A percentile compares a stretch with the other conserved stretches of the same genome.
Conservation (phyloP, 2,329 filamentous ascomycete species). For the Aspergillus ruber region DNA sequence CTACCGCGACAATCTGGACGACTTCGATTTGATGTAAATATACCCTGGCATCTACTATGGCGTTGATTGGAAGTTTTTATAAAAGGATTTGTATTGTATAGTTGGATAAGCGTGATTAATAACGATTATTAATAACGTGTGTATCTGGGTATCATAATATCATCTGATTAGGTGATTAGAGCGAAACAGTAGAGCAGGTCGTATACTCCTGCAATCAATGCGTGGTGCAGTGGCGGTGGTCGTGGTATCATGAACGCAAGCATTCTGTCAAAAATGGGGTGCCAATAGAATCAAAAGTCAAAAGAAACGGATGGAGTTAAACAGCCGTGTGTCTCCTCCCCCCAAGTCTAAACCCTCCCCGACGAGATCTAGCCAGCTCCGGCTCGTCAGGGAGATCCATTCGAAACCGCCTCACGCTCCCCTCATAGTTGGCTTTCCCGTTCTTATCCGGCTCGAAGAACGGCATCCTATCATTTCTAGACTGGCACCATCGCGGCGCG, state of each 20-base stretch:
- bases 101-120: no score
- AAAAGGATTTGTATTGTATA: no score
- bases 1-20: constrained; percentile 90
- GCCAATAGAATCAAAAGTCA: no score
- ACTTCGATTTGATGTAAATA: constrained; percentile 77
- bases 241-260: no score
- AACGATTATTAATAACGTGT: no score
- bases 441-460: constrained; percentile 37
- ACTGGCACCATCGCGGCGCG: constrained; percentile 35
- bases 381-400: constrained; percentile 37
- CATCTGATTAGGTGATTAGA: no score
- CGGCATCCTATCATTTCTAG: constrained; percentile 24
- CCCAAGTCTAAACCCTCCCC: background rate
- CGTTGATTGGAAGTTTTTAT: background rate
- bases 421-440: constrained; percentile 34
- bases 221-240: no score
- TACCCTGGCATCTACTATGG: background rate
- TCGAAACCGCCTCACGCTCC: constrained; percentile 40
- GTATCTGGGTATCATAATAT: no score
- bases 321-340: background rate
- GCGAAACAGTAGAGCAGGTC: no score
- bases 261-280: no score
- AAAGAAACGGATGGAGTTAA: no score
- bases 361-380: background rate
- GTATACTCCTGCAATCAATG: no score